These are phyloP conservation scores for Gracilaria vermiculophylla DNA, from an alignment of 23 red algal species.

Conservation along the genomic window DNA sequence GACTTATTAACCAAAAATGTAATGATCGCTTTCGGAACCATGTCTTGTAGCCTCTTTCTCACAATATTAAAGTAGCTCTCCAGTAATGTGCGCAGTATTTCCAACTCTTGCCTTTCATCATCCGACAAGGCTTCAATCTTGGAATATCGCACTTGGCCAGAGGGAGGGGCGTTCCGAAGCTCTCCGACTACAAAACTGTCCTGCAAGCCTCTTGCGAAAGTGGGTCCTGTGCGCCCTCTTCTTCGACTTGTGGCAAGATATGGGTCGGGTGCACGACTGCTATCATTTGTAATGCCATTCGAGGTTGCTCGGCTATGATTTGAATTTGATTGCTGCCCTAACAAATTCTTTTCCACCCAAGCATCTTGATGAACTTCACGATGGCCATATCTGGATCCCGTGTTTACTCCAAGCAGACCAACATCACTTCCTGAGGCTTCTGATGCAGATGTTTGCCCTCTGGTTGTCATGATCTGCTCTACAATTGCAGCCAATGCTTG, in stretches of 20 bases:
- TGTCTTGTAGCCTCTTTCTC: constrained; percentile 81
- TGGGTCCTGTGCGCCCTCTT: not conserved
- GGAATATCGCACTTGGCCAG: constrained; percentile 25
- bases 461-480: not conserved
- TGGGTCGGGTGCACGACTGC: constrained; percentile 7
- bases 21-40: constrained; percentile 97
- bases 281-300: not conserved
- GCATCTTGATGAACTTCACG: constrained; percentile 55
- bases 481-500: constrained; percentile 43
- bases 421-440: not conserved
- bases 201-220: constrained; percentile 13
- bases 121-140: constrained; percentile 48
- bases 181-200: not conserved
- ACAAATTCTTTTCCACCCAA: constrained; percentile 71
- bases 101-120: constrained; percentile 84
- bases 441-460: not conserved
- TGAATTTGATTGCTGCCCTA: constrained; percentile 30
- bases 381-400: not conserved
- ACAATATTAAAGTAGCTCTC: constrained; percentile 96
- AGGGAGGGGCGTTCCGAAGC: not conserved
- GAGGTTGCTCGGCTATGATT: not conserved
- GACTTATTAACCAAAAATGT: constrained; percentile 87
- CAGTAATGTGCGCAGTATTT: constrained; percentile 83
- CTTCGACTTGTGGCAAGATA: constrained; percentile 2
- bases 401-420: not conserved